Percentiles rank a stretch among this genome's conserved stretches.
These are phyloP conservation scores for Paramecium bursaria DNA, from an alignment of 73 alveolate genomes.

Conservation along the genomic window DNA sequence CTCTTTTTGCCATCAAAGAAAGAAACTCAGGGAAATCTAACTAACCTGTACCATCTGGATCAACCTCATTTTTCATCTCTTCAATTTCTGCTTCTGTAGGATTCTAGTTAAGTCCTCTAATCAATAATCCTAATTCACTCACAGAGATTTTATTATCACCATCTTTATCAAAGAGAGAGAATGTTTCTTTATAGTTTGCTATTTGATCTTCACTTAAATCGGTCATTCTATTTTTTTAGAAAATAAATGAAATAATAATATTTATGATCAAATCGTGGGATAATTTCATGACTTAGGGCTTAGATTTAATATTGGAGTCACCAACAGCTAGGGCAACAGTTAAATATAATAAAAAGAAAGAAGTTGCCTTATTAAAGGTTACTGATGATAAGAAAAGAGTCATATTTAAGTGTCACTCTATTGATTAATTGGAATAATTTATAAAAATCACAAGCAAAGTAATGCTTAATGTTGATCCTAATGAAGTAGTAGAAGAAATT, in stretches of 20 bases:
- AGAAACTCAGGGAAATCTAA: conserved; percentile 90
- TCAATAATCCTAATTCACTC: conserved; percentile 77
- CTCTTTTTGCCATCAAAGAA: conserved; percentile 85
- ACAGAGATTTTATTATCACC: conserved; percentile 84
- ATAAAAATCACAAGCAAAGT: conserved; percentile 51
- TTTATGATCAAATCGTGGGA: conserved; percentile 53
- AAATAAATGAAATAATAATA: too few relatives aligned
- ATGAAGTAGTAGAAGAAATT: conserved; percentile 2
- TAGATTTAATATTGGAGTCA: conserved; percentile 45
- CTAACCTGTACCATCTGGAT: conserved; percentile 90
- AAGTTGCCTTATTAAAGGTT: conserved; percentile 23
- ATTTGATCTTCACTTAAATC: conserved; percentile 85
- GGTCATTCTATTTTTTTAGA: conserved; percentile 7
- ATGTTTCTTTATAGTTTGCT: conserved; percentile 92
- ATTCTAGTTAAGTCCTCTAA: conserved; percentile 75
- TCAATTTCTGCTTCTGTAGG: conserved; percentile 89
- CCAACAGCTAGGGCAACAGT: conserved; percentile 49
- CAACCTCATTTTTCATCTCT: conserved; percentile 90
- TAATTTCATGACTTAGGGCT: conserved; percentile 21
- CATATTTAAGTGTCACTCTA: not conserved
- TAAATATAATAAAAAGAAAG: conserved; percentile 10
- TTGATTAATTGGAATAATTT: conserved; percentile 48
- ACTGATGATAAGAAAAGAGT: conserved; percentile 41
- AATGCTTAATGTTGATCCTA: conserved; percentile 52
- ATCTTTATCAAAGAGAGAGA: conserved; percentile 93